Conservation (phyloP, 768 basidiomycete genomes). For the Tubosaeta sp. region DNA sequence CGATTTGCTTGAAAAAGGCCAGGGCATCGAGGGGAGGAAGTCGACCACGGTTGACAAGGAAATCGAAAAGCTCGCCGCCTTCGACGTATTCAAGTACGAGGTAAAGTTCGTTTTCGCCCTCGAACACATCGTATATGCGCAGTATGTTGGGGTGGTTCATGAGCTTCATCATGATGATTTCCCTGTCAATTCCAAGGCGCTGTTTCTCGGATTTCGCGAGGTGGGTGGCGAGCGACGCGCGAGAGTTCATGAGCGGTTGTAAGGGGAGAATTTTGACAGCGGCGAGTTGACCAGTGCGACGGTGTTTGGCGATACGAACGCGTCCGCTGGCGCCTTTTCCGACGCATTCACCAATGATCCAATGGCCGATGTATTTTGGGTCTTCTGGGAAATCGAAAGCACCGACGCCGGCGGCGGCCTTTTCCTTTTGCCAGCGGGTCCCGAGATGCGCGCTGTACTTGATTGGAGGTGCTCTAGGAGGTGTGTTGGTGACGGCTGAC, state of each 20-base stretch:
- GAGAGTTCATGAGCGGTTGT: constrained; percentile 69
- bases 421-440: constrained; percentile 87
- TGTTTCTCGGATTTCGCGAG: constrained; percentile 75
- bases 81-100: constrained; percentile 93
- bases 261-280: constrained; percentile 95
- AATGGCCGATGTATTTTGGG: constrained; percentile 83
- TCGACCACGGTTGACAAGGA: constrained; percentile 83
- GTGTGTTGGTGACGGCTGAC: constrained; percentile 42
- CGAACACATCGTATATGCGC: constrained; percentile 93
- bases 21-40: constrained; percentile 79
- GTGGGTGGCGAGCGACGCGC: constrained; percentile 61
- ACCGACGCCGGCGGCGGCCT: constrained; percentile 68
- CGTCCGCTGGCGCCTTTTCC: constrained; percentile 93
- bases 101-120: constrained; percentile 86
- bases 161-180: constrained; percentile 99
- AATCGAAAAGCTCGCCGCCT: constrained; percentile 96
- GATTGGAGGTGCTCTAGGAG: constrained; percentile 68
- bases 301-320: constrained; percentile 90
- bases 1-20: constrained; percentile 92
- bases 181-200: constrained; percentile 83
- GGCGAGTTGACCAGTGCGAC: constrained; percentile 82
- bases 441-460: constrained; percentile 66
- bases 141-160: constrained; percentile 98
- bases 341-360: constrained; percentile 90
- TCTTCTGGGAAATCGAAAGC: constrained; percentile 83